Percentiles rank a stretch among this genome's conserved stretches.
Evolutionary conservation across 176 grass and related monocot genomes (phyloP).

Genomic region (Paspalum notatum): DNA sequence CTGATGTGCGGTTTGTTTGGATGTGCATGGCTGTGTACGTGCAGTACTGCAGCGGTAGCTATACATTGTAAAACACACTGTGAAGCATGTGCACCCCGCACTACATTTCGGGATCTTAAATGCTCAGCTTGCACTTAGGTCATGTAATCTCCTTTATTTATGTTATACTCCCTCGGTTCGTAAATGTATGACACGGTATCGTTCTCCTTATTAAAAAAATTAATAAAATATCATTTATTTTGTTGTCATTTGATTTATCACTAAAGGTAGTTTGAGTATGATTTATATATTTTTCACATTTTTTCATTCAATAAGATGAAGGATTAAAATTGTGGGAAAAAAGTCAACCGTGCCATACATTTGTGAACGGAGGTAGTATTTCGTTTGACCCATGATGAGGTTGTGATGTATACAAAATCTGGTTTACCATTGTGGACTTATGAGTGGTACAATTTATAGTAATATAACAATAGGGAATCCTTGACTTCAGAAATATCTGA

Average conservation of each 20-base stretch:
- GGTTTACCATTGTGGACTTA: not conserved
- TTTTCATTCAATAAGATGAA: no score
- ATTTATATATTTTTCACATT: no score
- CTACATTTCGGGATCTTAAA: not conserved
- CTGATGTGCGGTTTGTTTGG: not conserved
- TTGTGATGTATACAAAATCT: not conserved
- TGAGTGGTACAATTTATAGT: not conserved
- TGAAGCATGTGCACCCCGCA: not conserved
- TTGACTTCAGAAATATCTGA: not conserved
- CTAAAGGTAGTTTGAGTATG: no score
- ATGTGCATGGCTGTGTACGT: not conserved
- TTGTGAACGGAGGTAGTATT: no score
- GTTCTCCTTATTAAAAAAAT: no score
- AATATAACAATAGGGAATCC: not conserved
- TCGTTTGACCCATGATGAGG: not conserved
- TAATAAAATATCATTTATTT: no score
- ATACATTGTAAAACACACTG: not conserved
- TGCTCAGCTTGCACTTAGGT: not conserved
- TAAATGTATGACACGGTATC: no score
- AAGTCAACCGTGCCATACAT: no score
- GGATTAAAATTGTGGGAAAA: no score
- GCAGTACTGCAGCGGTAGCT: not conserved
- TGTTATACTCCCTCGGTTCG: no score
- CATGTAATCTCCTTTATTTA: not conserved
- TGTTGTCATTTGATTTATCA: no score